Conservation (phyloP, 108 stramenopile genomes). For the Chaetoceros muelleri region DNA sequence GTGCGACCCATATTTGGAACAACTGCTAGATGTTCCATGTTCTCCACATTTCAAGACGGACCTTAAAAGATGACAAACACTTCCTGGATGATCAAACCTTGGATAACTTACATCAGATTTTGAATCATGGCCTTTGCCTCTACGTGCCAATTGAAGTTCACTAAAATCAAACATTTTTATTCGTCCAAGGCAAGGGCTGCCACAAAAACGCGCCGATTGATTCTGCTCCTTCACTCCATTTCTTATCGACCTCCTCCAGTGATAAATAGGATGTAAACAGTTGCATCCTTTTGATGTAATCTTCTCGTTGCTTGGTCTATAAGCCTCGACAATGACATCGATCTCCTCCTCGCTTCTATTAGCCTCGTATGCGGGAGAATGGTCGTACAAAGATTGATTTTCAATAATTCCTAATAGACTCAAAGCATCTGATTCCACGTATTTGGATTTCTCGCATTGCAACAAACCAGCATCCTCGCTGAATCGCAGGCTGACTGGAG, state of each 20-base stretch:
- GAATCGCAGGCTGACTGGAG: neutral
- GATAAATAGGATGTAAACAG: neutral
- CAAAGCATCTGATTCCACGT: neutral
- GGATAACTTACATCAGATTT: neutral
- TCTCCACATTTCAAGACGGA: neutral
- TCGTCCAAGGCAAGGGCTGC: no score
- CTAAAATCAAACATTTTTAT: no score
- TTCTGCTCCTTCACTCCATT: no score
- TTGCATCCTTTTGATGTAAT: neutral
- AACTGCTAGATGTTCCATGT: neutral
- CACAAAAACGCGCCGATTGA: no score
- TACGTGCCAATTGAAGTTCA: no score
- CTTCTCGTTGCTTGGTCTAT: neutral
- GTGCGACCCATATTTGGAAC: neutral
- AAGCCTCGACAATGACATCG: no score
- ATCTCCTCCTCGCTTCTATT: no score
- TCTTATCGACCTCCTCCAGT: no score
- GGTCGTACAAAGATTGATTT: neutral
- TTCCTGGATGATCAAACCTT: neutral
- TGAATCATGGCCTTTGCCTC: no score
- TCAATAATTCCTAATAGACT: neutral
- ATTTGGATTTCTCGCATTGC: neutral
- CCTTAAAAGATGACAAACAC: neutral
- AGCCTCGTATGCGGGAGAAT: no score
- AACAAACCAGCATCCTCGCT: neutral